Conservation (phyloP, 1,284 basidiomycete species). For the Pterula multifida region DNA sequence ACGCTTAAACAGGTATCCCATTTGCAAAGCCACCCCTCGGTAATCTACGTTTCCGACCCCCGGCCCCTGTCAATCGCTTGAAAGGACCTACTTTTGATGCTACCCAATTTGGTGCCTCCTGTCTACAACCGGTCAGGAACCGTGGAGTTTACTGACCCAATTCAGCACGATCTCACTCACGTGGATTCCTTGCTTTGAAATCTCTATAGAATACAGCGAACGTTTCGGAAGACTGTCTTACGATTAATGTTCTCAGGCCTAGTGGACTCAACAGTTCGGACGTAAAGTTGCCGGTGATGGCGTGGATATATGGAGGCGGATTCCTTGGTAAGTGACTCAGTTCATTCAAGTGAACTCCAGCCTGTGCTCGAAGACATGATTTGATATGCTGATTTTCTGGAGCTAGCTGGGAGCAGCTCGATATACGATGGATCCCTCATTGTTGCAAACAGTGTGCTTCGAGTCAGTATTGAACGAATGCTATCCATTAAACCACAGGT, state of each 20-base stretch:
- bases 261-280: constrained; percentile 2
- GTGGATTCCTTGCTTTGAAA: background rate
- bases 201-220: constrained; percentile 3
- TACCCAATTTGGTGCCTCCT: constrained; percentile 11
- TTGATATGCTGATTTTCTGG: constrained; percentile 1
- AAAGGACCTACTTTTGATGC: constrained; percentile 11
- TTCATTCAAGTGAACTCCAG: background rate
- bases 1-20: constrained; percentile 17
- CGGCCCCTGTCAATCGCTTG: constrained; percentile 7
- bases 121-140: constrained; percentile 11
- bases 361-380: background rate
- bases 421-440: constrained; percentile 11
- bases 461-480: constrained; percentile 9
- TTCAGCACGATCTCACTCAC: background rate
- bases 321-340: constrained; percentile 11
- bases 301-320: constrained; percentile 19
- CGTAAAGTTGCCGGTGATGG: constrained; percentile 15
- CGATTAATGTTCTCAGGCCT: constrained; percentile 18
- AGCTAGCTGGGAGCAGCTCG: constrained; percentile 8
- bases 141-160: too few species aligned
- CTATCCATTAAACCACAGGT: background rate
- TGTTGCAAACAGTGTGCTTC: constrained; percentile 13
- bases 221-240: constrained; percentile 18
- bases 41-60: constrained; percentile 13
- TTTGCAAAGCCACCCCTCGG: constrained; percentile 16